These are phyloP conservation scores for Lactifluus echinatus DNA, from an alignment of 768 basidiomycete species.

Conservation along the genomic window DNA sequence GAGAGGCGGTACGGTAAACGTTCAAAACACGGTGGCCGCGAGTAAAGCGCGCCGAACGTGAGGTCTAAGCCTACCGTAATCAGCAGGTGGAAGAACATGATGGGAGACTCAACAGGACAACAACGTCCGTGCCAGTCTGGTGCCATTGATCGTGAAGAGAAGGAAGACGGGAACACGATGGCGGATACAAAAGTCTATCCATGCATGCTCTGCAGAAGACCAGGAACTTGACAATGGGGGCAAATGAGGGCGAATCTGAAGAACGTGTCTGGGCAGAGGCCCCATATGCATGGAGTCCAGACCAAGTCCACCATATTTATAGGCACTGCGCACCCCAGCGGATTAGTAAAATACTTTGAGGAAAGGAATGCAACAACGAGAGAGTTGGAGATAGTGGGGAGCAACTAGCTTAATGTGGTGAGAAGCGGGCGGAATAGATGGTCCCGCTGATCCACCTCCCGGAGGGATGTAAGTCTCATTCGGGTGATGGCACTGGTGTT, in stretches of 20 bases:
- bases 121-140: neutral
- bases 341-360: neutral
- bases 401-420: neutral
- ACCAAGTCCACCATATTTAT: neutral
- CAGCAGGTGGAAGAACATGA: neutral
- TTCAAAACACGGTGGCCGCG: conserved; percentile 31
- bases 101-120: neutral
- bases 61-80: neutral
- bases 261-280: neutral
- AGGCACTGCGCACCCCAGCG: neutral
- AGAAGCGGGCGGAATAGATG: neutral
- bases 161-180: neutral
- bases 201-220: neutral
- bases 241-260: neutral
- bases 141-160: neutral
- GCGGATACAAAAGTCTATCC: neutral
- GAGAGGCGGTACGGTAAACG: conserved; percentile 4
- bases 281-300: neutral
- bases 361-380: neutral
- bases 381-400: neutral
- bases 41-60: neutral
- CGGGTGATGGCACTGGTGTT: no score
- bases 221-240: neutral
- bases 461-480: neutral
- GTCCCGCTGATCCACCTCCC: neutral